Conservation (phyloP, 1,284 basidiomycete genomes). For the Apiotrichum laibachii region DNA sequence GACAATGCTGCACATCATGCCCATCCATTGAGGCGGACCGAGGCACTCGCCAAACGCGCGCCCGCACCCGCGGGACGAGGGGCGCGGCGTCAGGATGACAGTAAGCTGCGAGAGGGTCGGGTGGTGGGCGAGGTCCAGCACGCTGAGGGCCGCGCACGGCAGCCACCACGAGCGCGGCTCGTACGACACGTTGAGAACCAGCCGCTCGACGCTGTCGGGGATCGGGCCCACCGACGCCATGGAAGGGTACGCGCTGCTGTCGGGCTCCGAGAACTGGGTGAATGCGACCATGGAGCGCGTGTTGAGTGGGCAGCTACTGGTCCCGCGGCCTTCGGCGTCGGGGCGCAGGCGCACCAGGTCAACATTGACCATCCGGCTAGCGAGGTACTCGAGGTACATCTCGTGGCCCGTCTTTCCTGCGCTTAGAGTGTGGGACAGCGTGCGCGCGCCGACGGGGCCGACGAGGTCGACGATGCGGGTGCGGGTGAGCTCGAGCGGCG, state of each 20-base stretch:
- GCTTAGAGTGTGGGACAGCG: neutral
- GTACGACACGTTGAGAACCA: constrained; percentile 18
- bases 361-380: neutral
- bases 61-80: neutral
- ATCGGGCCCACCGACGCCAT: constrained; percentile 10
- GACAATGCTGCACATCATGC: constrained; percentile 7
- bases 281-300: constrained; percentile 11
- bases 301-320: constrained; percentile 4
- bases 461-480: constrained; percentile 17
- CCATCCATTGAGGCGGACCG: constrained; percentile 4
- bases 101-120: neutral
- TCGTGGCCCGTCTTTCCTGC: neutral
- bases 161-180: constrained; percentile 20
- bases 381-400: constrained; percentile 2
- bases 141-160: constrained; percentile 7
- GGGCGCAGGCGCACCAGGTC: constrained; percentile 11
- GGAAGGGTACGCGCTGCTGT: constrained; percentile 7
- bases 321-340: constrained; percentile 5
- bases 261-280: constrained; percentile 13
- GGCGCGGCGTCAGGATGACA: neutral
- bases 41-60: constrained; percentile 1
- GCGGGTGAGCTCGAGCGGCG: constrained; percentile 2
- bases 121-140: neutral
- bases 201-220: constrained; percentile 10
- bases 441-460: constrained; percentile 5